Evolutionary conservation across 2,329 filamentous ascomycete genomes (phyloP).

Genomic region (Colletotrichum gloeosporioides): DNA sequence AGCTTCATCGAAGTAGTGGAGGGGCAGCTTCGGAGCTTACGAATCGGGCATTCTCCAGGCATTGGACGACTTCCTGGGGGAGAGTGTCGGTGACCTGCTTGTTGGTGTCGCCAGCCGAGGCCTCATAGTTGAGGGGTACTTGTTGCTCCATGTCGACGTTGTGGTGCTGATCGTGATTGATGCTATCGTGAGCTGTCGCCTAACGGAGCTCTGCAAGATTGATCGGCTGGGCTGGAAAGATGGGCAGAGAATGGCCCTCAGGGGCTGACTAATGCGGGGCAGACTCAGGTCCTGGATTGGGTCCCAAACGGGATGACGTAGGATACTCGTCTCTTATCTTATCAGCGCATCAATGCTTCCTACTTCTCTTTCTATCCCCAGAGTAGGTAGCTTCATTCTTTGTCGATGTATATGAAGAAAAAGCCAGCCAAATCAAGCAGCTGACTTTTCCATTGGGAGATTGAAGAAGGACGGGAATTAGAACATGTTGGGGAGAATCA

Average conservation of each 20-base stretch:
- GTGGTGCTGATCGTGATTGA: slow-evolving; percentile 5
- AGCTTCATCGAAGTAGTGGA: background rate
- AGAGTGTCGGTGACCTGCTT: slow-evolving; percentile 73
- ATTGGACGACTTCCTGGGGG: slow-evolving; percentile 85
- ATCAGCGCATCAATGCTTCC: background rate
- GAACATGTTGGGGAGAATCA: background rate
- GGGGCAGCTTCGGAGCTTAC: slow-evolving; percentile 53
- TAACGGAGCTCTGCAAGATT: background rate
- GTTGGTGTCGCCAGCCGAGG: slow-evolving; percentile 75
- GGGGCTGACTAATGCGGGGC: slow-evolving; percentile 20
- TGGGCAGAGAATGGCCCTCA: background rate
- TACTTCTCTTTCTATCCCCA: background rate
- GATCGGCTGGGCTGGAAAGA: slow-evolving; percentile 7
- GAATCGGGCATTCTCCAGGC: slow-evolving; percentile 93
- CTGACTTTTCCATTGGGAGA: background rate
- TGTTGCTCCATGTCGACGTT: slow-evolving; percentile 64
- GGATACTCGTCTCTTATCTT: background rate
- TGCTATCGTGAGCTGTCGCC: slow-evolving; percentile 7
- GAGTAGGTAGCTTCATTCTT: background rate
- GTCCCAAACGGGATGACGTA: slow-evolving; percentile 6
- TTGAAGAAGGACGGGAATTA: background rate
- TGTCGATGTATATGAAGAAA: background rate
- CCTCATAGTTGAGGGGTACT: slow-evolving; percentile 76
- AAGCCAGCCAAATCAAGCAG: background rate
- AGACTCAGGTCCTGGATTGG: background rate